Conservation (phyloP, 306 rosid genomes). For the Abrus pulchellus region DNA sequence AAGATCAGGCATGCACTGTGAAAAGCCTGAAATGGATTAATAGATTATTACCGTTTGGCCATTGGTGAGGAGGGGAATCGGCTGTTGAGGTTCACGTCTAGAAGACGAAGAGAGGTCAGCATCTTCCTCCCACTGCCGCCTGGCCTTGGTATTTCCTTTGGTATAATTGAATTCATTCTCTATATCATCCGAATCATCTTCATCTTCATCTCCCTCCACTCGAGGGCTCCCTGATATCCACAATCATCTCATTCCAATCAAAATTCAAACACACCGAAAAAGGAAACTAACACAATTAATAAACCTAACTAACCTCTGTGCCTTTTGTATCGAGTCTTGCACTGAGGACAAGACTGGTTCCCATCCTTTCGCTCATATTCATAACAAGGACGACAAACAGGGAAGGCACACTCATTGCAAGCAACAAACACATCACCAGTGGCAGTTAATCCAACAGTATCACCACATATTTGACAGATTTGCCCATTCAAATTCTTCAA, state of each 20-base stretch:
- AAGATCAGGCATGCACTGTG: neutral
- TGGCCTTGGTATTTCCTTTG: slow-evolving; percentile 65
- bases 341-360: slow-evolving; percentile 91
- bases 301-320: slow-evolving; percentile 74
- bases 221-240: slow-evolving; percentile 86
- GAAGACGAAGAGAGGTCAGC: slow-evolving; percentile 85
- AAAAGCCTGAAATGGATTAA: slow-evolving; percentile 1
- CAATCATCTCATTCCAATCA: slow-evolving; percentile 38
- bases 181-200: slow-evolving; percentile 86
- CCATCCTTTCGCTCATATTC: slow-evolving; percentile 97
- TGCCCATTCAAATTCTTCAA: slow-evolving; percentile 81
- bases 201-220: slow-evolving; percentile 97
- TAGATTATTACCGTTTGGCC: slow-evolving; percentile 74
- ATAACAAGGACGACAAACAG: slow-evolving; percentile 94
- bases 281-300: neutral
- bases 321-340: slow-evolving; percentile 97
- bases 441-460: slow-evolving; percentile 76
- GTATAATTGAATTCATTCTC: slow-evolving; percentile 85
- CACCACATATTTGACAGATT: slow-evolving; percentile 94
- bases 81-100: slow-evolving; percentile 87
- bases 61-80: slow-evolving; percentile 89
- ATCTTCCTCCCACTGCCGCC: slow-evolving; percentile 87
- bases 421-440: slow-evolving; percentile 93
- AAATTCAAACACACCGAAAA: neutral
- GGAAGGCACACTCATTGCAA: slow-evolving; percentile 97